Conservation (phyloP, 768 basidiomycete genomes). For the Pleurotus tuoliensis region DNA sequence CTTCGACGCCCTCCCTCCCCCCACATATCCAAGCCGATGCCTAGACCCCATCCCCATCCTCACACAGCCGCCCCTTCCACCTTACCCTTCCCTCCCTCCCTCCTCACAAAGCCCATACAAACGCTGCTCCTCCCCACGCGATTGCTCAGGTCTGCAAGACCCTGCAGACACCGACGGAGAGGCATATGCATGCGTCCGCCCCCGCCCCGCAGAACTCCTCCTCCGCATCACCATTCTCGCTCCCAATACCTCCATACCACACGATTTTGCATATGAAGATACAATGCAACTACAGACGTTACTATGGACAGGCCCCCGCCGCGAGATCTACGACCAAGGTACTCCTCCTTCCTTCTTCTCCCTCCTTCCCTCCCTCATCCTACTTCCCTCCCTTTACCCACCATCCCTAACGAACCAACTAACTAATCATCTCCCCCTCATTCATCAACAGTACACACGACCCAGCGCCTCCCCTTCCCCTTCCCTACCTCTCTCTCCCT, state of each 20-base stretch:
- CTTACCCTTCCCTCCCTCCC: constrained; percentile 45
- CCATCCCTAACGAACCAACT: too few relatives aligned
- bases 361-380: constrained; percentile 63
- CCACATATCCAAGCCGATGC: constrained; percentile 35
- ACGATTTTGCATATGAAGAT: constrained; percentile 11
- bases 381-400: constrained; percentile 75
- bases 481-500: background rate
- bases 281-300: constrained; percentile 34
- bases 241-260: background rate
- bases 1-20: constrained; percentile 30
- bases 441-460: constrained; percentile 72
- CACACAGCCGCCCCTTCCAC: constrained; percentile 22
- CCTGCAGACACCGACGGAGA: background rate
- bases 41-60: constrained; percentile 57
- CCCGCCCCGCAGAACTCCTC: constrained; percentile 45
- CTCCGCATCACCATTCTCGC: constrained; percentile 48
- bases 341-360: background rate
- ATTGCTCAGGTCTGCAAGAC: constrained; percentile 29
- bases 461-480: constrained; percentile 28
- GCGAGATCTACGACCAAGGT: constrained; percentile 69
- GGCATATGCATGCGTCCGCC: constrained; percentile 45
- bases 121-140: constrained; percentile 37
- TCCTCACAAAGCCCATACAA: constrained; percentile 10
- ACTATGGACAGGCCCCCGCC: constrained; percentile 69
- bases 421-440: constrained; percentile 61